These are phyloP conservation scores for Hanseniaspora gamundiae DNA, from an alignment of 1,139 yeast species.

Conservation along the genomic window DNA sequence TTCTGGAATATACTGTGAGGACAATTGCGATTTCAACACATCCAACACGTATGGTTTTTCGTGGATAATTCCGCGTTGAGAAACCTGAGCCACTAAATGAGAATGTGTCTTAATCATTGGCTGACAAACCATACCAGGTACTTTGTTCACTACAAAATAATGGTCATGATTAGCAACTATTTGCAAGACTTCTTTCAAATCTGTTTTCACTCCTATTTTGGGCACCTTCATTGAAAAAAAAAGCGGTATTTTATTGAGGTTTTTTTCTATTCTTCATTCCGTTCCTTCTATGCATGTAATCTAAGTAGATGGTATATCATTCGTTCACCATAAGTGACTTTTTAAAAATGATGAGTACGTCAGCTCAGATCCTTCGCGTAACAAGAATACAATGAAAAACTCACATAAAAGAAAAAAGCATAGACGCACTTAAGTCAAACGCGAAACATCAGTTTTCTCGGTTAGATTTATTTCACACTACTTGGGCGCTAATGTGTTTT, in stretches of 20 bases:
- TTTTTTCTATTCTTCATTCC: neutral
- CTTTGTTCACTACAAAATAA: constrained; percentile 19
- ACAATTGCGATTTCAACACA: constrained; percentile 9
- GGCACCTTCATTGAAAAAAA: neutral
- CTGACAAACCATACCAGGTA: constrained; percentile 17
- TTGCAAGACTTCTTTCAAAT: neutral
- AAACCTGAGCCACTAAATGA: neutral
- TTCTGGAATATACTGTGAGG: neutral
- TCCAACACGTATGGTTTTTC: constrained; percentile 13
- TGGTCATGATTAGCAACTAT: constrained; percentile 10
- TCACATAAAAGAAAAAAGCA: neutral
- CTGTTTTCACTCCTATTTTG: no score
- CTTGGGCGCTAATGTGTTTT: no score
- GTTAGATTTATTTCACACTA: no score
- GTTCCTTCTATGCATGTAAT: no score
- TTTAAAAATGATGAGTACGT: no score
- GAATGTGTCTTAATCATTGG: constrained; percentile 11
- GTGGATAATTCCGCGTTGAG: constrained; percentile 4
- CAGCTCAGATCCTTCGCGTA: no score
- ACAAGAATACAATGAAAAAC: neutral
- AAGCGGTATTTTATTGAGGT: neutral
- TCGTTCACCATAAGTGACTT: no score
- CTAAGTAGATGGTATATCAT: no score
- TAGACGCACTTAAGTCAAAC: neutral
- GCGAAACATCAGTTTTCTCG: no score